phyloP scores from a whole-genome alignment of 2,329 filamentous ascomycete genomes.

The Microdochium bolleyi region DNA sequence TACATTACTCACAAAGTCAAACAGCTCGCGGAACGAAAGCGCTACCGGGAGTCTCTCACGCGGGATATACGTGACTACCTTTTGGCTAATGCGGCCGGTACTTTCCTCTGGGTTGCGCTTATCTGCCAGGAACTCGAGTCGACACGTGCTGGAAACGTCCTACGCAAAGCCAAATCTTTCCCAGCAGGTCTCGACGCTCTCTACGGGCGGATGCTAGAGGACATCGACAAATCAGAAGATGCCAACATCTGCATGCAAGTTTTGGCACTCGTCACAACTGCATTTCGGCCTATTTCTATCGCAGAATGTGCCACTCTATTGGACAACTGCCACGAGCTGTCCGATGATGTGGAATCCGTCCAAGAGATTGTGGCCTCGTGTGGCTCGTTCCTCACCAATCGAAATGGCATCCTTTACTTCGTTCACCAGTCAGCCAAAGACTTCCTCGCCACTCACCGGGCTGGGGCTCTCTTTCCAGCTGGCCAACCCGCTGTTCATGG shows the following conservation, averaged over 20 bases:
- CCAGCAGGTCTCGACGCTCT: conserved; percentile 23
- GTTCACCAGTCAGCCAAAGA: conserved; percentile 34
- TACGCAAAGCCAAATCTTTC: conserved; percentile 7
- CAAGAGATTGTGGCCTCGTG: conserved; percentile 18
- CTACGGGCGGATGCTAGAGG: conserved; percentile 26
- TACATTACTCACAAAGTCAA: conserved; percentile 25
- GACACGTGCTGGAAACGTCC: conserved; percentile 1
- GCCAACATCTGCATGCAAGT: conserved; percentile 19
- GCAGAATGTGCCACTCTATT: conserved; percentile 19
- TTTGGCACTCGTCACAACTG: conserved; percentile 16
- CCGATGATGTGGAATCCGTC: conserved; percentile 5
- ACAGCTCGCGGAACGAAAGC: not conserved
- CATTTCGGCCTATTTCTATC: conserved; percentile 25
- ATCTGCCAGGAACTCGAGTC: conserved; percentile 21
- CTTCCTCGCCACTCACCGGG: conserved; percentile 16
- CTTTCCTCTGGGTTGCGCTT: conserved; percentile 34
- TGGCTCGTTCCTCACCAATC: conserved; percentile 28
- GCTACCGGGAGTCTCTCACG: not conserved
- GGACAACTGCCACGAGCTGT: conserved; percentile 1
- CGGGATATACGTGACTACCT: not conserved
- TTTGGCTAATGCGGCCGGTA: conserved; percentile 21
- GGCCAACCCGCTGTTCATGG: conserved; percentile 15
- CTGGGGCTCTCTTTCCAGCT: conserved; percentile 16
- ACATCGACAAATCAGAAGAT: conserved; percentile 19
- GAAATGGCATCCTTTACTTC: conserved; percentile 17